These are phyloP conservation scores for Mucor irregularis DNA, from an alignment of 371 early-diverging fungal species.

Conservation along the genomic window DNA sequence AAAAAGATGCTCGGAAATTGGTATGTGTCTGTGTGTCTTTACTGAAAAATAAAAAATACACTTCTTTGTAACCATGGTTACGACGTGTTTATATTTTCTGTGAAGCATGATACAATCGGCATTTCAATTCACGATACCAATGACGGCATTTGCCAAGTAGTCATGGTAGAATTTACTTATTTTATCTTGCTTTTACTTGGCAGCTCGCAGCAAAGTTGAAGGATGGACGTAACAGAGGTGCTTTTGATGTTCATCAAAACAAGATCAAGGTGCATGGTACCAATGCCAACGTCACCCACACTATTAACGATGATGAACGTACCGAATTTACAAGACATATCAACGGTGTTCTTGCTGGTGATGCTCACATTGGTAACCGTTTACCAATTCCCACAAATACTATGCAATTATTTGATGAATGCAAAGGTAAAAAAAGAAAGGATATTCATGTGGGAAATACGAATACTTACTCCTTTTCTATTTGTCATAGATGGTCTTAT, in stretches of 20 bases:
- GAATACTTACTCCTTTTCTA: no score
- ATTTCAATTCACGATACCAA: conserved; percentile 4
- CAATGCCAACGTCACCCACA: conserved; percentile 86
- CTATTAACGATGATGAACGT: conserved; percentile 97
- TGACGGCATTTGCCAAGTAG: conserved; percentile 4
- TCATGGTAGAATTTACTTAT: no score
- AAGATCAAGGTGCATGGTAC: conserved; percentile 87
- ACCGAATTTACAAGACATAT: conserved; percentile 93
- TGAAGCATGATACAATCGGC: conserved; percentile 4
- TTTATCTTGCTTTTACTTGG: conserved; percentile 9
- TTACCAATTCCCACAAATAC: conserved; percentile 90
- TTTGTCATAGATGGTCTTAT: conserved; percentile 83
- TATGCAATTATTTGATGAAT: conserved; percentile 95
- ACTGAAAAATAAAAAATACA: neutral
- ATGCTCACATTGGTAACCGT: conserved; percentile 78
- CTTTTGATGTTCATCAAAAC: conserved; percentile 66
- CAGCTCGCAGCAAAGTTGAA: conserved; percentile 52
- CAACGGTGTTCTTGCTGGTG: conserved; percentile 82
- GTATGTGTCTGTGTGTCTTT: neutral
- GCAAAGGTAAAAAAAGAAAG: conserved; percentile 43
- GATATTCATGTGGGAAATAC: neutral
- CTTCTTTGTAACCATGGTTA: no score
- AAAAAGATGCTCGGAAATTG: neutral
- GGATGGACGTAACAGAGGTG: conserved; percentile 60
- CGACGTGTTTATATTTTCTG: no score